Percentiles rank a stretch among this genome's conserved stretches.
Evolutionary conservation across 352 stramenopile species (phyloP).

Genomic region (Thalassiosira hispida): DNA sequence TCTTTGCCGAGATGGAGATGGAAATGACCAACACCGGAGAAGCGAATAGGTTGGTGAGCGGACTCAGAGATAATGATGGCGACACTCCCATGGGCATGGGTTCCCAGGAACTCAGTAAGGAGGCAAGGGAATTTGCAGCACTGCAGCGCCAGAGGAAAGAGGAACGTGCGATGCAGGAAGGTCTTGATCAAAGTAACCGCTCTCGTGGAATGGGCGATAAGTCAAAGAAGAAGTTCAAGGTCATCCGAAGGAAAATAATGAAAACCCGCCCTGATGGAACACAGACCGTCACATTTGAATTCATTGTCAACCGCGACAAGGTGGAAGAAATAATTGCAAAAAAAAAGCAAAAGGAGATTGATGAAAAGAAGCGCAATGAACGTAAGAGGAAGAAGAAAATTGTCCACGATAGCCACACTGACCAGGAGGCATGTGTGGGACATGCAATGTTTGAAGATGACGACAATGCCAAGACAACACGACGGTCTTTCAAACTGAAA

Average conservation of each 20-base stretch:
- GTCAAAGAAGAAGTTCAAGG: slow-evolving; percentile 56
- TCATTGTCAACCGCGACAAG: slow-evolving; percentile 74
- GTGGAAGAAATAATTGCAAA: slow-evolving; percentile 70
- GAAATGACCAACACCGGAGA: slow-evolving; percentile 74
- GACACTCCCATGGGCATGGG: slow-evolving; percentile 30
- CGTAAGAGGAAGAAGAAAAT: slow-evolving; percentile 34
- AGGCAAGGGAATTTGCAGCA: slow-evolving; percentile 76
- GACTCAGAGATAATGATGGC: slow-evolving; percentile 42
- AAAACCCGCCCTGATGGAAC: slow-evolving; percentile 78
- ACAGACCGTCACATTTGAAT: slow-evolving; percentile 81
- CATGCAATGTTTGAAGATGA: slow-evolving; percentile 84
- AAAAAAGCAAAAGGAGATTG: slow-evolving; percentile 37
- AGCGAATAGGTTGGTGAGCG: slow-evolving; percentile 70
- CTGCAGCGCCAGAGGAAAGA: slow-evolving; percentile 75
- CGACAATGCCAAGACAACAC: slow-evolving; percentile 64
- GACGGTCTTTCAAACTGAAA: slow-evolving; percentile 37
- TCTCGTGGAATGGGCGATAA: slow-evolving; percentile 8
- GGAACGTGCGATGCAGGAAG: slow-evolving; percentile 62
- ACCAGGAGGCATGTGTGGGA: slow-evolving; percentile 59
- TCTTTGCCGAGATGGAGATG: slow-evolving; percentile 70
- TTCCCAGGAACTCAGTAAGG: slow-evolving; percentile 68
- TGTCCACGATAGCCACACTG: slow-evolving; percentile 23
- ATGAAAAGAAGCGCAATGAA: slow-evolving; percentile 43
- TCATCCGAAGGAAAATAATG: slow-evolving; percentile 73
- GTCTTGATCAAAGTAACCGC: slow-evolving; percentile 43